Conservation (phyloP, 768 basidiomycete genomes). For the Kwoniella bestiolae region DNA sequence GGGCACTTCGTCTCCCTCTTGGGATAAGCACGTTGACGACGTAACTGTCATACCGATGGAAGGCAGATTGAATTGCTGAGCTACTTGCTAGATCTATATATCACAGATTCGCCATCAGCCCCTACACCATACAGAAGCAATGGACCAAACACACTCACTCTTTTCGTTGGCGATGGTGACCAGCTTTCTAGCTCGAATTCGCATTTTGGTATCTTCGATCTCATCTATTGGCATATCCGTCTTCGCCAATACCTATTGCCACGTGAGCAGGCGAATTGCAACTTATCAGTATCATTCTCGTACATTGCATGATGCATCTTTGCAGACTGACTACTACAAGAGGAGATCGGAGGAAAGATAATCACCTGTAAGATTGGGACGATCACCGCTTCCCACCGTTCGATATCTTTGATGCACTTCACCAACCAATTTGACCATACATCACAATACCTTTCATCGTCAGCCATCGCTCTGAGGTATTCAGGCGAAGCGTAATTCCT, state of each 20-base stretch:
- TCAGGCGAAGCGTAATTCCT: conserved; percentile 24
- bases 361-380: conserved; percentile 38
- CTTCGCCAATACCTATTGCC: conserved; percentile 33
- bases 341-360: neutral
- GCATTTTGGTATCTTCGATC: conserved; percentile 29
- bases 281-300: neutral
- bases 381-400: conserved; percentile 37
- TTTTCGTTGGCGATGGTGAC: conserved; percentile 14
- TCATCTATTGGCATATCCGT: conserved; percentile 40
- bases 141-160: conserved; percentile 13
- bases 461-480: conserved; percentile 40
- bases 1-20: conserved; percentile 1
- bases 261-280: neutral
- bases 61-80: conserved; percentile 24
- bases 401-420: conserved; percentile 27
- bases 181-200: conserved; percentile 19
- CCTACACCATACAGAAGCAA: too few species aligned
- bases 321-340: neutral
- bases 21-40: conserved; percentile 18
- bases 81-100: conserved; percentile 16
- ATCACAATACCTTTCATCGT: conserved; percentile 32
- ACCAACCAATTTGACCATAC: conserved; percentile 33
- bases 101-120: neutral
- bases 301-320: neutral
- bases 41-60: conserved; percentile 14